Percentiles rank a stretch among this genome's conserved stretches.
Conservation (phyloP, 805 yeast species). For the Wickerhamomyces strasburgensis region DNA sequence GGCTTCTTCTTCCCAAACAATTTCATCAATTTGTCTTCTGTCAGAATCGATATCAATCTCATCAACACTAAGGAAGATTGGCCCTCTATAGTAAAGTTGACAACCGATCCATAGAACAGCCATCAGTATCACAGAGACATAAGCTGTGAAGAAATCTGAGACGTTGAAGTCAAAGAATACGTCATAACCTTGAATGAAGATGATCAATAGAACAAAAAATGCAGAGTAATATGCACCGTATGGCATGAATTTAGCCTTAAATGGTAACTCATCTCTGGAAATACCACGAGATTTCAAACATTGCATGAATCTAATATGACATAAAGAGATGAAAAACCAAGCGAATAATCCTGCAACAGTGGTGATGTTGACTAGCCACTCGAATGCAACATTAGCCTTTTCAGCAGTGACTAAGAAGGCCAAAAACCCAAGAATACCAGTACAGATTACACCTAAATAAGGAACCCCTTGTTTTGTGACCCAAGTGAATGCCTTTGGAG, state of each 20-base stretch:
- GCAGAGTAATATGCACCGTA: constrained; percentile 60
- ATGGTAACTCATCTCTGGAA: constrained; percentile 65
- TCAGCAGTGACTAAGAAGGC: constrained; percentile 53
- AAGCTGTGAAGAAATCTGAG: constrained; percentile 63
- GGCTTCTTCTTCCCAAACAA: constrained; percentile 50
- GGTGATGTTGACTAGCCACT: constrained; percentile 69
- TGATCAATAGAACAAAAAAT: constrained; percentile 48
- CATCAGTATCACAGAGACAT: constrained; percentile 64
- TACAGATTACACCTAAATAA: constrained; percentile 47
- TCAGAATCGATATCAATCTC: constrained; percentile 25
- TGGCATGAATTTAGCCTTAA: constrained; percentile 68
- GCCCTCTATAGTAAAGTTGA: constrained; percentile 47
- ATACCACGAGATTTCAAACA: constrained; percentile 60
- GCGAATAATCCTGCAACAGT: constrained; percentile 72
- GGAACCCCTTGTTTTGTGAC: constrained; percentile 62
- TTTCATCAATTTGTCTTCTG: constrained; percentile 30
- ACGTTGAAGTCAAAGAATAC: constrained; percentile 56
- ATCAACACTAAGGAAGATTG: constrained; percentile 31
- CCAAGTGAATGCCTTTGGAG: constrained; percentile 47
- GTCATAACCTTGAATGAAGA: constrained; percentile 68
- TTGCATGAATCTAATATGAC: constrained; percentile 70
- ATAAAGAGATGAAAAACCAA: constrained; percentile 63
- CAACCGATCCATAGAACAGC: constrained; percentile 49
- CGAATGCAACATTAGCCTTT: constrained; percentile 54
- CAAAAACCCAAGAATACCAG: constrained; percentile 57